Evolutionary conservation across 164 flowering plant species (phyloP).

Genomic region (Santalum album): DNA sequence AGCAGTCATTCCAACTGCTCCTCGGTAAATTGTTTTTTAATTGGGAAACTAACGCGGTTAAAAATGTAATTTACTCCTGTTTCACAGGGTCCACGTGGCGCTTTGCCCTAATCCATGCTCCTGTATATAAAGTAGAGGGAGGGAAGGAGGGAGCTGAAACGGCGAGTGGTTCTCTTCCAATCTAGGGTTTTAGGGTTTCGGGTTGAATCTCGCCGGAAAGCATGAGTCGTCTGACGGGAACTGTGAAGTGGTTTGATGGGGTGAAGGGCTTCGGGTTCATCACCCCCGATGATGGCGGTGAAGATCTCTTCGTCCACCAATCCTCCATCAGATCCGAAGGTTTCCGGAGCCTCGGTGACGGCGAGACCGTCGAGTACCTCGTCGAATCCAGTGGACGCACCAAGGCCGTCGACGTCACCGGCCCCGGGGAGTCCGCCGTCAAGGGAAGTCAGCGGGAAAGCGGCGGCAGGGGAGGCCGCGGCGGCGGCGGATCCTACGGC

Average conservation of each 20-base stretch:
- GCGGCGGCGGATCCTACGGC: conserved; percentile 9
- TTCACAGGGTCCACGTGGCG: no score
- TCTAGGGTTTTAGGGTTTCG: background rate
- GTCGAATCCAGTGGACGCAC: conserved; percentile 64
- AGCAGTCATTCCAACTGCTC: no score
- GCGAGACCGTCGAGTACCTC: conserved; percentile 43
- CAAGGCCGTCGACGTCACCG: conserved; percentile 87
- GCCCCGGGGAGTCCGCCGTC: conserved; percentile 51
- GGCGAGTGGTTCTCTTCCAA: no score
- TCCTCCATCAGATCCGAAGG: conserved; percentile 74
- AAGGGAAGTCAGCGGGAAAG: conserved; percentile 38
- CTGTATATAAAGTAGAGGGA: no score
- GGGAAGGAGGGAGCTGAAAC: no score
- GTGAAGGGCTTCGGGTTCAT: conserved; percentile 88
- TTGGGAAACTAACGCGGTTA: no score
- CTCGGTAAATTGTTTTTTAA: no score
- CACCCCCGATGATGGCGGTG: conserved; percentile 73
- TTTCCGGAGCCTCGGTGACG: conserved; percentile 67
- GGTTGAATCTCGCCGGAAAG: background rate
- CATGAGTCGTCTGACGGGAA: conserved; percentile 30
- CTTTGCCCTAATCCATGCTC: no score
- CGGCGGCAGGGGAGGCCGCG: conserved; percentile 22
- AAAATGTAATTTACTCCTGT: no score
- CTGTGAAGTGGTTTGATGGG: conserved; percentile 84
- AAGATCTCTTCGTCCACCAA: conserved; percentile 95